phyloP scores from a whole-genome alignment of 2,329 filamentous ascomycete species.

The Microcyclosporella mali region DNA sequence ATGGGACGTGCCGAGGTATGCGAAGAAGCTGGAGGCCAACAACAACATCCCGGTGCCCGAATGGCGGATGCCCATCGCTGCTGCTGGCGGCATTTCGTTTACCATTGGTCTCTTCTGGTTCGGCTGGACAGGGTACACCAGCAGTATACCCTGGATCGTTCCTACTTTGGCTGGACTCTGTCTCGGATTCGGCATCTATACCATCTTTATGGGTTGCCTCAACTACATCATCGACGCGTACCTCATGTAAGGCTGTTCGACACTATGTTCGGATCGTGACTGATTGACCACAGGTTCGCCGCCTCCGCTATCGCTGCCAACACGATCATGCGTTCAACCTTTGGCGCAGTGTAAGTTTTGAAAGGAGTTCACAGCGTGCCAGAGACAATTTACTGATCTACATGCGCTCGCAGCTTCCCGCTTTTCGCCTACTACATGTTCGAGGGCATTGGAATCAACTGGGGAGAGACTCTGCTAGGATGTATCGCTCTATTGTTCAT shows the following conservation, averaged over 20 bases:
- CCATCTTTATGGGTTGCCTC: slow-evolving; percentile 52
- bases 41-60: slow-evolving; percentile 39
- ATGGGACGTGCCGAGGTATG: slow-evolving; percentile 29
- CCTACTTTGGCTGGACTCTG: slow-evolving; percentile 43
- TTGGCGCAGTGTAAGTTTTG: slow-evolving; percentile 43
- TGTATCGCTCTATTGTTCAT: slow-evolving; percentile 38
- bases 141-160: slow-evolving; percentile 36
- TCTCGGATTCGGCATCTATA: slow-evolving; percentile 53
- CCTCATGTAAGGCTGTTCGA: slow-evolving; percentile 25
- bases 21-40: slow-evolving; percentile 27
- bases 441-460: slow-evolving; percentile 44
- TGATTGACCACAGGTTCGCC: slow-evolving; percentile 38
- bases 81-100: slow-evolving; percentile 44
- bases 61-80: slow-evolving; percentile 39
- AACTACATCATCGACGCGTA: slow-evolving; percentile 58
- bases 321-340: slow-evolving; percentile 48
- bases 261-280: no score
- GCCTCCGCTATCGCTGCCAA: slow-evolving; percentile 51
- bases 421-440: slow-evolving; percentile 43
- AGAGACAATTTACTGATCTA: no score
- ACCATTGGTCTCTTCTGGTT: slow-evolving; percentile 34
- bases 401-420: no score
- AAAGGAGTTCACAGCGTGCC: no score
- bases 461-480: slow-evolving; percentile 28
- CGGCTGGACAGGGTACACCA: slow-evolving; percentile 24